Percentiles rank a stretch among this genome's conserved stretches.
These are phyloP conservation scores for Calocybe gangraenosa DNA, from an alignment of 768 basidiomycete genomes.

Conservation along the genomic window DNA sequence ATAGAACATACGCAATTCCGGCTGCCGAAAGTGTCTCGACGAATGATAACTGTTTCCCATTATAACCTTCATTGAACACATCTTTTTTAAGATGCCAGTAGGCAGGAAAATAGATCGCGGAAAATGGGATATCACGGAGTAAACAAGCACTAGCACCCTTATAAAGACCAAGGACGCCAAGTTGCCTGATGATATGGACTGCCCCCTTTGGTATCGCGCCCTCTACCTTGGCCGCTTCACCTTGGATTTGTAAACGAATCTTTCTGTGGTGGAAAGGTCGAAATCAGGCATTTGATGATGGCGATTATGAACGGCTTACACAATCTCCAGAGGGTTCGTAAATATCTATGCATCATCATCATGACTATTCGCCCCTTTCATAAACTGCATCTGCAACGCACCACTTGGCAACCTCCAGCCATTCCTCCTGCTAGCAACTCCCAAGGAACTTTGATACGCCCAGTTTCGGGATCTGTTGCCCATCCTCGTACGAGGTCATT, in stretches of 20 bases:
- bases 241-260: conserved; percentile 93
- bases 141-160: conserved; percentile 91
- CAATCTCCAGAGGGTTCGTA: conserved; percentile 96
- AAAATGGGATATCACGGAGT: conserved; percentile 95
- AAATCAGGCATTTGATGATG: conserved; percentile 7
- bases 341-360: conserved; percentile 59
- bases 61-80: conserved; percentile 91
- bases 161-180: conserved; percentile 92
- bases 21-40: conserved; percentile 83
- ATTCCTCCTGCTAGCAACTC: conserved; percentile 88
- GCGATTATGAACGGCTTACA: conserved; percentile 46
- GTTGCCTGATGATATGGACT: conserved; percentile 85
- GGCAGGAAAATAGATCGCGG: conserved; percentile 86
- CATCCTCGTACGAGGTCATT: conserved; percentile 86
- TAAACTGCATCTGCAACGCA: conserved; percentile 36
- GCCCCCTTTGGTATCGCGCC: conserved; percentile 83
- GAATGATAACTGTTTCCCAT: conserved; percentile 90
- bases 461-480: conserved; percentile 93
- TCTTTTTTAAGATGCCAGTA: conserved; percentile 92
- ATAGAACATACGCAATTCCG: conserved; percentile 65
- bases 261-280: conserved; percentile 45
- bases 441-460: conserved; percentile 87
- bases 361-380: conserved; percentile 3
- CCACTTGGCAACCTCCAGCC: conserved; percentile 98
- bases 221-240: conserved; percentile 86